Evolutionary conservation across 768 basidiomycete genomes (phyloP).

Genomic region (Pulveroboletus sp.): DNA sequence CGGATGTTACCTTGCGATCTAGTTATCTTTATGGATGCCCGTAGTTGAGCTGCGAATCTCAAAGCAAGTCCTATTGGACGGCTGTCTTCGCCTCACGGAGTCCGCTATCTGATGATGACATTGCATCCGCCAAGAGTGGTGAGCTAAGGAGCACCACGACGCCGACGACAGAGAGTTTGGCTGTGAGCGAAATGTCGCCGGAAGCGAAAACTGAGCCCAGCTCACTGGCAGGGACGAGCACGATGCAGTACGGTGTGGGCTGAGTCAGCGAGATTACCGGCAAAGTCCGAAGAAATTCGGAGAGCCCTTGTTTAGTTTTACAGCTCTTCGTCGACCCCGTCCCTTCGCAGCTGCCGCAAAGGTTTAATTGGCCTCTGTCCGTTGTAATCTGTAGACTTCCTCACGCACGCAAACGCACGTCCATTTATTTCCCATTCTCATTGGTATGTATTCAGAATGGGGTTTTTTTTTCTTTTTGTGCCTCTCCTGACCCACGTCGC

Average conservation of each 20-base stretch:
- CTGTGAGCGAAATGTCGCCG: too few relatives aligned
- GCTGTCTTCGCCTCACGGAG: not conserved
- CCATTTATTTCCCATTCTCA: constrained; percentile 32
- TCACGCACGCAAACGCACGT: constrained; percentile 32
- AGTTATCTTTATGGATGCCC: too few relatives aligned
- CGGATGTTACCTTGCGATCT: too few relatives aligned
- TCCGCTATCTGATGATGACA: not conserved
- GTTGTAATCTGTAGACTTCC: constrained; percentile 35
- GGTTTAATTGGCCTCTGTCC: constrained; percentile 27
- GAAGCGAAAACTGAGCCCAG: too few relatives aligned
- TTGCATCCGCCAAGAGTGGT: too few relatives aligned
- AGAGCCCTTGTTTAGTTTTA: constrained; percentile 13
- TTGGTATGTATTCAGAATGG: constrained; percentile 14
- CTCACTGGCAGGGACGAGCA: too few relatives aligned
- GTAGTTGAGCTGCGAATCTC: not conserved
- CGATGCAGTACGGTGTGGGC: too few relatives aligned
- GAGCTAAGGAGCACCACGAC: not conserved
- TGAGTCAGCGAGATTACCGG: constrained; percentile 28
- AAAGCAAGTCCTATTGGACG: not conserved
- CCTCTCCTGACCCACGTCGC: constrained; percentile 1
- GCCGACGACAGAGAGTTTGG: not conserved
- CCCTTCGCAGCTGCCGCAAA: constrained; percentile 23
- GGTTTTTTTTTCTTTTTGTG: not conserved
- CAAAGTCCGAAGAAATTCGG: constrained; percentile 31
- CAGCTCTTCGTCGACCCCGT: constrained; percentile 18